Base-by-base conservation (phyloP, 1,284 basidiomycete species). In the Puccinia novopanici region DNA sequence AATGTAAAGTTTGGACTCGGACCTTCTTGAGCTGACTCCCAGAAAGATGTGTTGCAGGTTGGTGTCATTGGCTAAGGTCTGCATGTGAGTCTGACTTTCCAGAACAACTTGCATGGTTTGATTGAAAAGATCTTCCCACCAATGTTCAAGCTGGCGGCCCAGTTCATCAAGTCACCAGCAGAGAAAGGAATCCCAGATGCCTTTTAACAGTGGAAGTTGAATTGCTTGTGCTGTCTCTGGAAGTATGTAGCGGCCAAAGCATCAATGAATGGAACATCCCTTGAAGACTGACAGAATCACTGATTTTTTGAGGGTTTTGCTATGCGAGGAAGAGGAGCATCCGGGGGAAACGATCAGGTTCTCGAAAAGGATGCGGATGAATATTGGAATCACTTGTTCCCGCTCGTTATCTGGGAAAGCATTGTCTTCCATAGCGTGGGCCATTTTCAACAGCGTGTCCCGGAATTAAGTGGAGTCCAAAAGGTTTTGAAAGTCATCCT, bases 401-500 rank as follows among this genome's bases (percentile, higher is more conserved):
- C n/a, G n/a, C n/a, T n/a, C n/a, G n/a, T n/a, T n/a, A n/a, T n/a
- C n/a, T n/a, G n/a, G n/a, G n/a, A n/a, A n/a, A n/a, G n/a, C n/a
- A n/a, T n/a, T n/a, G n/a, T n/a, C n/a, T n/a, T n/a, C n/a, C n/a
- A n/a, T n/a, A n/a, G n/a, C n/a, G n/a, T n/a, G n/a, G n/a, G n/a
- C n/a, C n/a, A n/a, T n/a, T n/a, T n/a, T n/a, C n/a, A n/a, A n/a
- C n/a, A n/a, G n/a, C n/a, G n/a, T n/a, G n/a, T n/a, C n/a, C n/a
- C n/a, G n/a, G n/a, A n/a, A n/a, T n/a, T n/a, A n/a, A n/a, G 91
- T 91, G 68, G 94, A 92, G 82, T 98, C 94, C 50, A 99, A 88
- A 12, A 99, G 87, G 22, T 88, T 88, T 37, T 88, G 88, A 27
- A 98, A 87, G 22, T 88, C 89, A n/a, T 92, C 90, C 81, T 91